These are phyloP conservation scores for Fusarium sp. DNA, from an alignment of 2,329 filamentous ascomycete genomes.

Conservation along the genomic window DNA sequence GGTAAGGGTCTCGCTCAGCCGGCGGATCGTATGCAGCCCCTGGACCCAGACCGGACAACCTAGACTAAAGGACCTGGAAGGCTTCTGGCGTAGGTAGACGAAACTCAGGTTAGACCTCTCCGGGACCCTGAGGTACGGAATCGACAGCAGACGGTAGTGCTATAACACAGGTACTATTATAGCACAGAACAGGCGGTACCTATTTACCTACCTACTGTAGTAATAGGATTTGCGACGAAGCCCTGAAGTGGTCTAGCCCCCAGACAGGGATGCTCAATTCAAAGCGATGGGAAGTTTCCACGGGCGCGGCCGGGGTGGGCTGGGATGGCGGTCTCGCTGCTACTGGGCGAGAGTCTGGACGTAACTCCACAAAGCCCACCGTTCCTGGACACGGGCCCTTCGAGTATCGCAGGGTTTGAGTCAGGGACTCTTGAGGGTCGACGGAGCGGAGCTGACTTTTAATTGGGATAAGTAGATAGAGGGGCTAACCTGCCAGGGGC, in stretches of 20 bases:
- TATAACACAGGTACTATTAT: slow-evolving; percentile 7
- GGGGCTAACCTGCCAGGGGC: slow-evolving; percentile 1
- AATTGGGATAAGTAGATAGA: slow-evolving; percentile 29
- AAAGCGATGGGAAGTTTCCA: slow-evolving; percentile 45
- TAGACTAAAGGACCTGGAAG: slow-evolving; percentile 29
- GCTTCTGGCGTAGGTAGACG: slow-evolving; percentile 27
- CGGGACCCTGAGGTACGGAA: slow-evolving; percentile 27
- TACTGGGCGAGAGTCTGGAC: slow-evolving; percentile 35
- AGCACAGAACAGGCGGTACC: slow-evolving; percentile 1
- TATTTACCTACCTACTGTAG: slow-evolving; percentile 17
- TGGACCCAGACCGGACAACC: slow-evolving; percentile 35
- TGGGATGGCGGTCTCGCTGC: slow-evolving; percentile 36
- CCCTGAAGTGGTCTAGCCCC: slow-evolving; percentile 38
- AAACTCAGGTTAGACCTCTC: slow-evolving; percentile 9
- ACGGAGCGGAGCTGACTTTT: slow-evolving; percentile 33
- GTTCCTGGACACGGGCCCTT: slow-evolving; percentile 47
- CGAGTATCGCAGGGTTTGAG: slow-evolving; percentile 44
- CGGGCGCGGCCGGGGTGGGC: slow-evolving; percentile 36
- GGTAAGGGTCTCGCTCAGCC: slow-evolving; percentile 36
- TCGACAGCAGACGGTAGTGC: slow-evolving; percentile 19
- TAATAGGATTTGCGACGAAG: slow-evolving; percentile 45
- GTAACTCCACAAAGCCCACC: slow-evolving; percentile 44
- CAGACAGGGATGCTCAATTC: slow-evolving; percentile 35
- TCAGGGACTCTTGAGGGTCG: slow-evolving; percentile 44
- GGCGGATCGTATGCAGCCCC: slow-evolving; percentile 40